phyloP scores from a whole-genome alignment of 2,329 filamentous ascomycete genomes.

The Verticillium zaregamsianum region DNA sequence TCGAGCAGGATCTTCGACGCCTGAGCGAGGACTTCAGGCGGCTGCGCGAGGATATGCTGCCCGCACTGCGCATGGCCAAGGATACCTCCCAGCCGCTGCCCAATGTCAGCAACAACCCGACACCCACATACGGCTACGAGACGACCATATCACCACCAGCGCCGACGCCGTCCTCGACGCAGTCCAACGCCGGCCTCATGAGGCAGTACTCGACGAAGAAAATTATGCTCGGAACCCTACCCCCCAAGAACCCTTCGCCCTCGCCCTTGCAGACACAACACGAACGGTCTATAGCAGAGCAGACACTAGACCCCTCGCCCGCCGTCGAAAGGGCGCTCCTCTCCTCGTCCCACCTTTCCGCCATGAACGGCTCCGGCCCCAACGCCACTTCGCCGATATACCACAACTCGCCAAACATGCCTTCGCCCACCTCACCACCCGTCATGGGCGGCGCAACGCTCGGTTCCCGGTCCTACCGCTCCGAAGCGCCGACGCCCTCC shows the following conservation, averaged over 20 bases:
- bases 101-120: constrained; percentile 25
- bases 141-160: constrained; percentile 51
- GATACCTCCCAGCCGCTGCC: constrained; percentile 80
- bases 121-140: constrained; percentile 48
- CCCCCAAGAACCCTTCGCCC: constrained; percentile 73
- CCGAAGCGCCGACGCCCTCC: constrained; percentile 48
- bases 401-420: constrained; percentile 62
- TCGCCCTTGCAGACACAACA: constrained; percentile 67
- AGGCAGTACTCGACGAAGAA: constrained; percentile 74
- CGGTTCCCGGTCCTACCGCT: constrained; percentile 57
- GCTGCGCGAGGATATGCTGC: constrained; percentile 85
- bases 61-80: constrained; percentile 85
- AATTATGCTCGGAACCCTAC: constrained; percentile 62
- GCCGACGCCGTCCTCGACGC: constrained; percentile 48
- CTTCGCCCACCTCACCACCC: constrained; percentile 66
- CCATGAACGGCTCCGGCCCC: constrained; percentile 61
- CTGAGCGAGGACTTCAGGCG: constrained; percentile 86
- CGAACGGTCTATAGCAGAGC: constrained; percentile 60
- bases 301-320: constrained; percentile 63
- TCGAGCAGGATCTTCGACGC: constrained; percentile 78
- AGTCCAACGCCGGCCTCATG: constrained; percentile 52
- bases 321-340: constrained; percentile 64
- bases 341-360: constrained; percentile 65
- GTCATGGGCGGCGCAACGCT: constrained; percentile 52
- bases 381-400: constrained; percentile 47